These are phyloP conservation scores for Pythium utonaiense DNA, from an alignment of 352 stramenopile genomes.

Conservation along the genomic window DNA sequence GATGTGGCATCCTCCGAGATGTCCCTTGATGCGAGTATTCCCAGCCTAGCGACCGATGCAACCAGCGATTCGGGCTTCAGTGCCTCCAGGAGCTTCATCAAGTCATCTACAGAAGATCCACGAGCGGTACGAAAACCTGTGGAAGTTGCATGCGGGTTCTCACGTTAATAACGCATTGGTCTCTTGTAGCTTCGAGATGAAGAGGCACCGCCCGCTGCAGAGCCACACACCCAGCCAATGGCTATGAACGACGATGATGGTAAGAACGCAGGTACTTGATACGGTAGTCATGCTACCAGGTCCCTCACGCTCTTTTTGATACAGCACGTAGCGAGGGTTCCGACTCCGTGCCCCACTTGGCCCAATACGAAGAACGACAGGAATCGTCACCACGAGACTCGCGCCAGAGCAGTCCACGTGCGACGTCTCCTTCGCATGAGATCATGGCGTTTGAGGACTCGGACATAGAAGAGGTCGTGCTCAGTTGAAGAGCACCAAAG, in stretches of 20 bases:
- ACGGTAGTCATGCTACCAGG: neutral
- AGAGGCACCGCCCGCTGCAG: neutral
- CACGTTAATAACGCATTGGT: neutral
- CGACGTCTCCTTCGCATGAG: neutral
- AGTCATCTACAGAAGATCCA: constrained; percentile 8
- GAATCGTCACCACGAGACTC: neutral
- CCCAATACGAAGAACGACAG: neutral
- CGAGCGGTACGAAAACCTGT: neutral
- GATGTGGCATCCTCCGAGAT: constrained; percentile 38
- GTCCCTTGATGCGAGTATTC: constrained; percentile 42
- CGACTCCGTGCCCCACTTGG: neutral
- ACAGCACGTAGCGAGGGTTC: neutral
- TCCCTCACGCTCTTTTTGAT: neutral
- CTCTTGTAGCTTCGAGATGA: neutral
- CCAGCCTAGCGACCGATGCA: constrained; percentile 34
- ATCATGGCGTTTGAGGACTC: constrained; percentile 39
- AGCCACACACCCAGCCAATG: neutral
- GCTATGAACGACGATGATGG: neutral
- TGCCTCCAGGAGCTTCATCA: neutral
- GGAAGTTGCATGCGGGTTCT: neutral
- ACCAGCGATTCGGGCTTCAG: constrained; percentile 1
- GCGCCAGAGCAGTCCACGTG: neutral
- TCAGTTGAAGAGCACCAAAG: constrained; percentile 23
- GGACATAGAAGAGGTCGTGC: constrained; percentile 59
- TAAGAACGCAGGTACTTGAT: neutral